Base-by-base conservation (phyloP, 2,329 filamentous ascomycete species). In the Sporothrix pallida region DNA sequence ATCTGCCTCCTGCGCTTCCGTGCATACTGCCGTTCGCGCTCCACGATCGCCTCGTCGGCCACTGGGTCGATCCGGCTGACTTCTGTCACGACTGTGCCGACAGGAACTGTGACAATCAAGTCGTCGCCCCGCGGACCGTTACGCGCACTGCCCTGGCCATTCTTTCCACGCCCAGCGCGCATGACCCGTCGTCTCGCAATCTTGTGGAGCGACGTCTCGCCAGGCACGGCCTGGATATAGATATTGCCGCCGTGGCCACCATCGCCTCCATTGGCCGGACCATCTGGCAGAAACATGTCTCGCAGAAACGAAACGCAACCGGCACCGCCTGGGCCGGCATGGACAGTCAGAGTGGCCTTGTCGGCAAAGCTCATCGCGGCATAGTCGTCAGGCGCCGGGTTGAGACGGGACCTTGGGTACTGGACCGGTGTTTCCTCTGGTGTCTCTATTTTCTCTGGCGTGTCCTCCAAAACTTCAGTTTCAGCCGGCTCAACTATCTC, bases 251-350 rank as follows among this genome's bases (percentile, higher is more conserved):
- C 96, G 73, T 90, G 92, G 4, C 96, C 96, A 58, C 96, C 96
- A 80, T 99, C 94, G 74, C 96, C 96, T 68, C 96, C 96, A 81
- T 99, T 98, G 10, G 96, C 90, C 12, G 96, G 96, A 0, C 96
- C 96, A 76, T 97, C 91, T 62, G 91, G 89, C 44, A 98, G 87
- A 82, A 93, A 98, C 76, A 95, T 95, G 79, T 99, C 96, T 23
- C 95, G 91, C 60, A 97, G 84, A 80, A 98, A 99, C 0, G 96
- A 96, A 70, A 98, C 93, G 80, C 96, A 99, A 76, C 96, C 96
- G 79, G 96, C 91, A 9, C 96, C 96, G 37, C 96, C 96, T 1
- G 86, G 83, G 9, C 96, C 96, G 20, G 95, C 92, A 78, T 92
- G 88, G 2, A 98, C 82, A 0, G 89, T 92, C 42, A 98, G 83